Evolutionary conservation across 2,329 filamentous ascomycete genomes (phyloP).

Genomic region (Gaeumannomyces sp.): DNA sequence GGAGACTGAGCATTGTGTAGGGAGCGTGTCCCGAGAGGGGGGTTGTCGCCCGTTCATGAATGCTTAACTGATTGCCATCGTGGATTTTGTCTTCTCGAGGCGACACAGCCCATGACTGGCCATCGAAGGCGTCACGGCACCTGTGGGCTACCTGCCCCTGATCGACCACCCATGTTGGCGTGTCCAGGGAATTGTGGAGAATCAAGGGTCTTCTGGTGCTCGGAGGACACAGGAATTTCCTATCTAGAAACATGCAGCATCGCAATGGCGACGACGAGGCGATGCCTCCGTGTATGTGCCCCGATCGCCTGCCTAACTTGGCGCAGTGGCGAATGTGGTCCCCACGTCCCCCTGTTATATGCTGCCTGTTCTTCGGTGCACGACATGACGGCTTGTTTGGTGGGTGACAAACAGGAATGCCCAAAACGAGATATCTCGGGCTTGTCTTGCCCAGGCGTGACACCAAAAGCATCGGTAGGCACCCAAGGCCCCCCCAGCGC

Average conservation of each 20-base stretch:
- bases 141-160: neutral
- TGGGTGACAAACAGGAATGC: neutral
- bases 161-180: neutral
- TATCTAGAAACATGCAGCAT: neutral
- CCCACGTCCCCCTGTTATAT: too few relatives aligned
- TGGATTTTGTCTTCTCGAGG: too few relatives aligned
- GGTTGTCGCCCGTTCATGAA: neutral
- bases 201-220: neutral
- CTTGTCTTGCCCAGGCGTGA: neutral
- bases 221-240: neutral
- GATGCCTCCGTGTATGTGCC: too few relatives aligned
- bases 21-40: too few relatives aligned
- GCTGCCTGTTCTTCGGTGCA: neutral
- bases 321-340: too few relatives aligned
- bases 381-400: too few relatives aligned
- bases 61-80: neutral
- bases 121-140: too few relatives aligned
- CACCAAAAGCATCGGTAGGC: neutral
- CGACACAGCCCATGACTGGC: neutral
- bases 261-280: neutral
- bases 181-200: too few relatives aligned
- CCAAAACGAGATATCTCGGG: neutral
- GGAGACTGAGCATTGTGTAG: neutral
- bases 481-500: neutral
- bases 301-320: too few relatives aligned